Evolutionary conservation across 331 rosid species (phyloP).

Genomic region (Telfairia occidentalis): DNA sequence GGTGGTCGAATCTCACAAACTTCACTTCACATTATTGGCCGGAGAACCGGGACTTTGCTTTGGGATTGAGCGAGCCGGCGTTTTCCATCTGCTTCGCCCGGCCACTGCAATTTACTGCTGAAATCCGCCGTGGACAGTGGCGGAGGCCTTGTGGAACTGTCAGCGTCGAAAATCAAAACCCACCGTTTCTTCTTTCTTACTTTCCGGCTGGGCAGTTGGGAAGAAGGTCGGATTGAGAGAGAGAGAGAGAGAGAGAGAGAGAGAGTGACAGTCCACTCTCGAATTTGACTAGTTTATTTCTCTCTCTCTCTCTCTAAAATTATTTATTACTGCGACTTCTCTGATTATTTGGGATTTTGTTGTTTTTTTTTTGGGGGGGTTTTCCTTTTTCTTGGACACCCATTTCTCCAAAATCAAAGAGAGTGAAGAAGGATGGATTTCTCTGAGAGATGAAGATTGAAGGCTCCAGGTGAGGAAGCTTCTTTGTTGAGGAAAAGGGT

Average conservation of each 20-base stretch:
- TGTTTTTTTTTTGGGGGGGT: background rate
- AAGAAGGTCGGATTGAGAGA: conserved; percentile 3
- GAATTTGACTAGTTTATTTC: conserved; percentile 17
- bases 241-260: conserved; percentile 6
- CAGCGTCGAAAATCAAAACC: background rate
- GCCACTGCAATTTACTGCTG: background rate
- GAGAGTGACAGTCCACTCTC: conserved; percentile 18
- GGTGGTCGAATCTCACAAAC: background rate
- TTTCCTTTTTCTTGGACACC: conserved; percentile 8
- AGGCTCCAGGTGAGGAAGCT: conserved; percentile 3
- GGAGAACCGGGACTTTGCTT: too few species aligned
- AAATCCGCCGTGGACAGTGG: background rate
- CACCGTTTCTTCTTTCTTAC: background rate
- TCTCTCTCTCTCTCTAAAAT: conserved; percentile 14
- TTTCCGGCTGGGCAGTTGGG: conserved; percentile 11
- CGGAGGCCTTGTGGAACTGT: background rate
- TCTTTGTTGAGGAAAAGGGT: conserved; percentile 26
- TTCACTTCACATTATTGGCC: background rate
- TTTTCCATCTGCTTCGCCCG: too few species aligned
- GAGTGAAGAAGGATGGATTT: conserved; percentile 22
- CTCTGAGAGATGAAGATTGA: conserved; percentile 11
- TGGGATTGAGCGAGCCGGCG: background rate
- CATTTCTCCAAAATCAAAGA: conserved; percentile 29
- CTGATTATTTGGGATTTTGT: conserved; percentile 8
- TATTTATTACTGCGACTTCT: conserved; percentile 11